A percentile compares a stretch with the other conserved stretches of the same genome.
Conservation (phyloP, 441 rosid species). For the Pelargonium fulgidum region DNA sequence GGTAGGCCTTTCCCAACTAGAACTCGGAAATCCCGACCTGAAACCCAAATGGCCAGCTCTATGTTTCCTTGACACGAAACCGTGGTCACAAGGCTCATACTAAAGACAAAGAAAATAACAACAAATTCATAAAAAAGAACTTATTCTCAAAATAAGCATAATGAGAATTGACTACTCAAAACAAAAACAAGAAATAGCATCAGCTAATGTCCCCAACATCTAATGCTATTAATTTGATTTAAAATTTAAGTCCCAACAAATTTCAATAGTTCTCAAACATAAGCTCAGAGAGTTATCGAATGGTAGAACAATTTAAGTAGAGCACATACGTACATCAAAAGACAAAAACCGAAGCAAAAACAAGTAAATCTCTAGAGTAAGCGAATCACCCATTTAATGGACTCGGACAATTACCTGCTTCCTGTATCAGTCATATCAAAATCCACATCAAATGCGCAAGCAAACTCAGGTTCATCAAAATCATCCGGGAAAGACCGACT, state of each 20-base stretch:
- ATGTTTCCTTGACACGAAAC: too few species aligned
- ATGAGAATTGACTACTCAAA: too few species aligned
- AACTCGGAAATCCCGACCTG: too few species aligned
- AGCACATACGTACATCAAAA: background rate
- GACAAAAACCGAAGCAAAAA: background rate
- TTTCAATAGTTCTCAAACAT: background rate
- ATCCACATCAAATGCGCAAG: conserved; percentile 77
- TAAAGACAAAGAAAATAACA: too few species aligned
- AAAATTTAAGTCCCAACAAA: background rate
- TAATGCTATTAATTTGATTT: background rate
- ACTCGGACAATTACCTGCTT: conserved; percentile 46
- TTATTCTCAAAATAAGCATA: too few species aligned
- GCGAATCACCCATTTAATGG: background rate
- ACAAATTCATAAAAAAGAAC: too few species aligned
- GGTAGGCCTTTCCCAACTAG: too few species aligned
- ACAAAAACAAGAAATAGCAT: too few species aligned
- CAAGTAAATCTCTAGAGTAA: background rate
- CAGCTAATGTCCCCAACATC: too few species aligned
- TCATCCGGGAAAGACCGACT: conserved; percentile 72
- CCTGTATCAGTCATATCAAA: conserved; percentile 51
- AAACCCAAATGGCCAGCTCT: too few species aligned
- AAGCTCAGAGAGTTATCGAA: background rate
- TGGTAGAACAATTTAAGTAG: background rate
- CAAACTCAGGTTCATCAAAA: conserved; percentile 62
- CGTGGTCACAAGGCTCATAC: too few species aligned